These are phyloP conservation scores for Cadophora sp. DNA, from an alignment of 2,329 filamentous ascomycete genomes.

Conservation along the genomic window DNA sequence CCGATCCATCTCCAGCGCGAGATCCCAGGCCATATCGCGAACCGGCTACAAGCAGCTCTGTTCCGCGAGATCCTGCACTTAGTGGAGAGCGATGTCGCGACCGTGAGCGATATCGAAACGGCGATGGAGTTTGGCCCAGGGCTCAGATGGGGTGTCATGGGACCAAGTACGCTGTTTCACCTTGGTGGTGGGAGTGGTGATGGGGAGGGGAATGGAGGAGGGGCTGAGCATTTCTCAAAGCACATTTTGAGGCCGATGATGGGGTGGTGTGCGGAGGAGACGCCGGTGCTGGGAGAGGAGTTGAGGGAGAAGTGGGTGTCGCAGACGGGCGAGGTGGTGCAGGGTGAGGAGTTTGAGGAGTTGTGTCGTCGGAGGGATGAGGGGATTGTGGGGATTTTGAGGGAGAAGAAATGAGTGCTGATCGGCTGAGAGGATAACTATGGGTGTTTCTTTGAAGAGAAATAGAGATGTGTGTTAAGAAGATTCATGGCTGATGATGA, in stretches of 20 bases:
- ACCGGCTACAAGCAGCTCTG: conserved; percentile 52
- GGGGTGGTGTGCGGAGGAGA: not conserved
- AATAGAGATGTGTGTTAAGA: not conserved
- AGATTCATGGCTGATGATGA: too few relatives aligned
- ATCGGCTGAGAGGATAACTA: not conserved
- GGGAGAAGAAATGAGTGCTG: not conserved
- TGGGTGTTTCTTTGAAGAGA: not conserved
- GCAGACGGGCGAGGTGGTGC: not conserved
- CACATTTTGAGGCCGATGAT: conserved; percentile 1
- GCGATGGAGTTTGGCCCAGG: conserved; percentile 1
- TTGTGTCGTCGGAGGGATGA: not conserved
- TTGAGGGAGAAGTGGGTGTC: conserved; percentile 5
- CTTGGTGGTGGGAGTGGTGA: not conserved
- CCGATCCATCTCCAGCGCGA: conserved; percentile 51
- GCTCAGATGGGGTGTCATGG: conserved; percentile 3
- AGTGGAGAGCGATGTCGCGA: not conserved
- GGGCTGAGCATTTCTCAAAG: not conserved
- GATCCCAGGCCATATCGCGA: conserved; percentile 51
- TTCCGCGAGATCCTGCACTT: conserved; percentile 39
- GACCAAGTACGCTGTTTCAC: not conserved
- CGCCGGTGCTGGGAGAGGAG: not conserved
- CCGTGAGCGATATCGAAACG: not conserved
- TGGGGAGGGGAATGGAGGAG: not conserved
- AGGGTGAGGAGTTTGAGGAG: not conserved
- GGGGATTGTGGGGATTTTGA: conserved; percentile 6